Conservation (phyloP, 2,329 filamentous ascomycete genomes). For the Lasiodiplodia gonubiensis region DNA sequence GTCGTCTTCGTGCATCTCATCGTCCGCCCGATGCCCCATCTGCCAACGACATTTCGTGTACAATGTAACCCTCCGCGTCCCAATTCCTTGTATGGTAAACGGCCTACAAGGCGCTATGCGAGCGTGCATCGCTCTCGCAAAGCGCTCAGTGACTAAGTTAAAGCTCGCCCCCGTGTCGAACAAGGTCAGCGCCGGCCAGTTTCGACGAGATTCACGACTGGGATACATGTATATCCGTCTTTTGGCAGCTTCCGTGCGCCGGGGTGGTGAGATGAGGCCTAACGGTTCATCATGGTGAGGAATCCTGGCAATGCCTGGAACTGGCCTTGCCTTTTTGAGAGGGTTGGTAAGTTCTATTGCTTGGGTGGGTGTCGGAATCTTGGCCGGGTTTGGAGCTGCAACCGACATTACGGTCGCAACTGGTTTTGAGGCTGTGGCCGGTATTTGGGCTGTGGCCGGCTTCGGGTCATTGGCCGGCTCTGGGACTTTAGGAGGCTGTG, state of each 20-base stretch:
- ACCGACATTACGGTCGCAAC: too few species aligned
- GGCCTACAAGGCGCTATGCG: neutral
- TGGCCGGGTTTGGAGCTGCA: too few species aligned
- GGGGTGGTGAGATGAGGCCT: too few species aligned
- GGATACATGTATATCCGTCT: neutral
- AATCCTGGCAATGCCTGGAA: too few species aligned
- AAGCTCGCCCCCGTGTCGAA: neutral
- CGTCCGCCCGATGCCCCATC: neutral
- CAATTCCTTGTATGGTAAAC: neutral
- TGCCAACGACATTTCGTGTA: neutral
- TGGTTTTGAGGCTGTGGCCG: too few species aligned
- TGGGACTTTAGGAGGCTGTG: too few species aligned
- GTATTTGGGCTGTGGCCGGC: too few species aligned
- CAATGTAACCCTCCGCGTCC: accelerated
- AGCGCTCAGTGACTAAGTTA: neutral
- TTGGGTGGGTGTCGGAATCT: too few species aligned
- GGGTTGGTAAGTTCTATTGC: too few species aligned
- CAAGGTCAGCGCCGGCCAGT: neutral
- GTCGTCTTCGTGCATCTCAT: neutral
- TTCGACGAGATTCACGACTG: neutral
- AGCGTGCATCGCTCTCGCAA: neutral
- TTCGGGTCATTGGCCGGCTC: too few species aligned
- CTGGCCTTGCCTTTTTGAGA: too few species aligned
- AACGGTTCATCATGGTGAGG: too few species aligned
- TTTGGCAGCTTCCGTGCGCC: neutral